Base-by-base conservation (phyloP, 495 filamentous ascomycete genomes). In the Penicillium malachiteum region DNA sequence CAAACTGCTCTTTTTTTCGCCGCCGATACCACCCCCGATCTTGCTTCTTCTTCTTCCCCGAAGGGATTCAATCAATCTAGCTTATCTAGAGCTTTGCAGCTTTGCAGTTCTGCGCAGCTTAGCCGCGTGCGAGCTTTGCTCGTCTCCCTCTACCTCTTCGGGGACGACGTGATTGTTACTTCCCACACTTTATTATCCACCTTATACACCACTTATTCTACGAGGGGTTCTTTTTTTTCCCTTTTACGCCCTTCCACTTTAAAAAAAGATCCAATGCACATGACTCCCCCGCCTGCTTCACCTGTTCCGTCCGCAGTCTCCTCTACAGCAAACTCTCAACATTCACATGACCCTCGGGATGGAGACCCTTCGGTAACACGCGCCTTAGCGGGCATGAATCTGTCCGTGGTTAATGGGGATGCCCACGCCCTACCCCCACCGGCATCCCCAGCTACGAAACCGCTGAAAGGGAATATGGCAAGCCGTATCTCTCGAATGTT, bases 401-500 rank as follows among this genome's bases (percentile, higher is more conserved):
- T 76, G 63, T 74, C 74, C 66, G 66, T 62, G 44, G 49, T 59
- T 48, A 75, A 73, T 55, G 72, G 72, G 62, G 71, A 77, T 10
- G 33, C 17, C n/a, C 40, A 43, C 41, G 52, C 53, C 7, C 64
- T 68, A 48, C 64, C 70, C 49, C 43, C 49, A 18, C 49, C 63
- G 38, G 50, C 63, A 33, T 74, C 73, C 35, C 63, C 68, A 14
- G 57, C 71, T 58, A 54, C 70, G 39, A 72, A 76, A 54, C 60
- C 71, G 7, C 64, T 77, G 41, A 82, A 71, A 66, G 71, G 78
- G 3, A 81, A 76, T 30, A 82, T 85, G 76, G 80, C 81, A 41
- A 66, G 79, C 60, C 82, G 83, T 37, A 56, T 86, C 37, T 80
- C 81, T 48, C 79, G 83, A 58, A 86, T 86, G 80, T 86, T 86